Percentiles rank a stretch among this genome's conserved stretches.
These are phyloP conservation scores for Zostera marina DNA, from an alignment of 116 monocot genomes.

Conservation along the genomic window DNA sequence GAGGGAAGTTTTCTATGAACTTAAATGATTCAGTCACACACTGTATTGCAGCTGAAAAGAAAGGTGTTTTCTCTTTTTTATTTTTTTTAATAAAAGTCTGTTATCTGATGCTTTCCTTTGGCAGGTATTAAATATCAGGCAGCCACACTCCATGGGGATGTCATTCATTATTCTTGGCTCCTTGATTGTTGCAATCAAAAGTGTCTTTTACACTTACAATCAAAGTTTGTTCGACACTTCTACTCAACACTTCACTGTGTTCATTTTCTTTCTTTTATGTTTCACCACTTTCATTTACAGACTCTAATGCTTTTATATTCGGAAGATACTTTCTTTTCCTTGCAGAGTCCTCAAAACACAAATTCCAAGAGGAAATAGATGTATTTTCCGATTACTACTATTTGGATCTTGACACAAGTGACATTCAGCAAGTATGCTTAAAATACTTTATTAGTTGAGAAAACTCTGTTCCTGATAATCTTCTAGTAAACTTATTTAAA, in stretches of 20 bases:
- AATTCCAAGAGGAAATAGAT: constrained; percentile 80
- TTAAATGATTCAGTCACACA: constrained; percentile 91
- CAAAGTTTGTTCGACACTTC: constrained; percentile 47
- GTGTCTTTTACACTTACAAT: constrained; percentile 51
- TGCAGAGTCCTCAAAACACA: constrained; percentile 54
- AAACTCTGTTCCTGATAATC: neutral
- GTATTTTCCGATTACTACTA: constrained; percentile 76
- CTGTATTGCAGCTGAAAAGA: constrained; percentile 83
- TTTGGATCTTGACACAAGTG: constrained; percentile 74
- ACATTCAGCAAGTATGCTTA: constrained; percentile 75
- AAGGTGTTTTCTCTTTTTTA: constrained; percentile 32
- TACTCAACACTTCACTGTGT: neutral
- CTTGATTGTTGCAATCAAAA: constrained; percentile 76
- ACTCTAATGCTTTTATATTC: constrained; percentile 6
- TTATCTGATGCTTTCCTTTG: neutral
- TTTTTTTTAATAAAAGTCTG: neutral
- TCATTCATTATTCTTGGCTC: constrained; percentile 83
- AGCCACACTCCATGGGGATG: constrained; percentile 56
- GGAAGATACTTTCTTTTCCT: constrained; percentile 79
- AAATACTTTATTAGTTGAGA: constrained; percentile 11
- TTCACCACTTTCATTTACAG: neutral
- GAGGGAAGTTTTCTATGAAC: constrained; percentile 95
- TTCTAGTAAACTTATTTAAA: neutral
- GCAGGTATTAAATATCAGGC: constrained; percentile 97
- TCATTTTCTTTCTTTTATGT: neutral